Evolutionary conservation across 306 rosid species (phyloP), one percentile per base, ranked within the genome.

Genomic region (Carpinus viminea): DNA sequence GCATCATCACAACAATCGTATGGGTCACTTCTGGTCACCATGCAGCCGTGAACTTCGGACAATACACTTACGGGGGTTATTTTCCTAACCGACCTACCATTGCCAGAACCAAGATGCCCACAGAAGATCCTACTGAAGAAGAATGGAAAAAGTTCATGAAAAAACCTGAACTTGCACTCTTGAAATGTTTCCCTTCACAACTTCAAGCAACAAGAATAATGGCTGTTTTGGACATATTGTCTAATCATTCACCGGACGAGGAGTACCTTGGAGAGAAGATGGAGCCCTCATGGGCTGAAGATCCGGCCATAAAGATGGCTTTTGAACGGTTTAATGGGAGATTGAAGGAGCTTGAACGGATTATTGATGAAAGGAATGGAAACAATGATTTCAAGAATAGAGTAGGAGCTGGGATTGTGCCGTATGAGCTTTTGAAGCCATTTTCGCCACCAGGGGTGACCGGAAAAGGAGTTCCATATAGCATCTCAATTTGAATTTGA

Each of bases 41-140:
- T 65, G 96, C 97, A 8, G 91, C 96, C 4, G 96, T 88, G 3
- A 93, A 93, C 88, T 93, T 93, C 48, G 94, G 94, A 0, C 98
- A 93, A 52, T 89, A 93, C 26, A 31, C 65, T 45, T 91, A 85
- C 36, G 93, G 83, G 0, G 96, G 94, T 9, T 93, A 91, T 57
- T 93, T 91, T 69, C 98, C 98, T 2, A 91, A 82, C 54, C 73
- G 96, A 12, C 96, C 98, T 0, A 89, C 95, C 5, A 85, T 91
- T 60, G 86, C 94, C 4, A 80, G 98, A 43, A 91, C 83, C 2
- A 87, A 82, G 51, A 75, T 91, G 82, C 96, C 97, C 38, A 7
- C 82, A 0, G 97, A 90, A 76, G 91, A 93, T 70, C 85, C 87
- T 17, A 15, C 86, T 13, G 70, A 71, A 3, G 85, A 83, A 54